These are phyloP conservation scores for Triticum aestivum DNA, from an alignment of 176 grass and related monocot species.

Conservation along the genomic window IWGSC_CS_RefSeq_v2.1 NC_057806.1:624148389-624148888, in stretches of 20 bases:
- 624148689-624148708: no score
- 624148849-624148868: not conserved
- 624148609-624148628: not conserved
- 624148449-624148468: not conserved
- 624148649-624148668: no score
- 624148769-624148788: no score
- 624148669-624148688: no score
- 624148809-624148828: not conserved
- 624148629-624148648: not conserved
- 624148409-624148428: not conserved
- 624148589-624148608: no score
- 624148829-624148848: not conserved
- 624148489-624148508: not conserved
- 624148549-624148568: no score
- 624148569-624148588: no score
- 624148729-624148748: no score
- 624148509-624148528: not conserved
- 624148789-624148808: no score
- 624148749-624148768: no score
- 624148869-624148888: no score
- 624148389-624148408: not conserved
- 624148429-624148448: not conserved
- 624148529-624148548: not conserved
- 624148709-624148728: no score
- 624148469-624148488: not conserved